Conservation (phyloP, 345 rosid species). For the Camelina sativa region DNA sequence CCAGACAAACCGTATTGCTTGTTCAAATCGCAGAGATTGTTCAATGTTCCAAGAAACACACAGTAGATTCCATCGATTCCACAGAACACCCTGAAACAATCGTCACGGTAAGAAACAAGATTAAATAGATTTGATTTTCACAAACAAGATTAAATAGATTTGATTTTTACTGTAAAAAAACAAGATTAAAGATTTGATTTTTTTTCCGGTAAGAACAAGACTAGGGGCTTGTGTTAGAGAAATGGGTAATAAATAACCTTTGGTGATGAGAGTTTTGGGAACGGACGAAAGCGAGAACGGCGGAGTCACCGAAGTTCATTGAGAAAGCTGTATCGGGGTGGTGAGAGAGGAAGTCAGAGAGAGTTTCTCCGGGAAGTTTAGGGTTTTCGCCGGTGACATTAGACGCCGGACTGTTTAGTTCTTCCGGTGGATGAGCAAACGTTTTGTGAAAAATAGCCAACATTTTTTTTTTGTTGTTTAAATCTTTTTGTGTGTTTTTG, state of each 20-base stretch:
- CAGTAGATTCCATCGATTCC: conserved; percentile 82
- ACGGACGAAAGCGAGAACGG: conserved; percentile 65
- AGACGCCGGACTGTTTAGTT: conserved; percentile 89
- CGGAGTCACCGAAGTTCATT: conserved; percentile 69
- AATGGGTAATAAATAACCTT: conserved; percentile 14
- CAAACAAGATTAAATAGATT: too few species aligned
- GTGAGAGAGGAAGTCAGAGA: conserved; percentile 63
- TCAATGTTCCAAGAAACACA: conserved; percentile 71
- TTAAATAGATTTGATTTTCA: too few species aligned
- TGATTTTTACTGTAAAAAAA: too few species aligned
- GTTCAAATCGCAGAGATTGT: conserved; percentile 63
- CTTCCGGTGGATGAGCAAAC: conserved; percentile 84
- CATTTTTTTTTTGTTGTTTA: conserved; percentile 43
- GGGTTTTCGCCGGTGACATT: conserved; percentile 48
- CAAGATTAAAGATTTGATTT: not conserved
- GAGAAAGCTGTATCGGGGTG: conserved; percentile 64
- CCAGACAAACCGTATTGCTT: conserved; percentile 75
- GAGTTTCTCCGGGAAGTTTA: conserved; percentile 70
- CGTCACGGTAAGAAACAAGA: too few species aligned
- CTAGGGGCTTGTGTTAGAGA: not conserved
- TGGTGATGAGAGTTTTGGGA: conserved; percentile 43
- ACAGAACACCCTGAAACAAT: conserved; percentile 63
- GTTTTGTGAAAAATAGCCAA: conserved; percentile 89
- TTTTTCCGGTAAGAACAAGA: not conserved
- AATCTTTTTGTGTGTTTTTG: not conserved